Base-by-base conservation (phyloP, 768 basidiomycete species). In the Gloeopeniophorella convolvens region DNA sequence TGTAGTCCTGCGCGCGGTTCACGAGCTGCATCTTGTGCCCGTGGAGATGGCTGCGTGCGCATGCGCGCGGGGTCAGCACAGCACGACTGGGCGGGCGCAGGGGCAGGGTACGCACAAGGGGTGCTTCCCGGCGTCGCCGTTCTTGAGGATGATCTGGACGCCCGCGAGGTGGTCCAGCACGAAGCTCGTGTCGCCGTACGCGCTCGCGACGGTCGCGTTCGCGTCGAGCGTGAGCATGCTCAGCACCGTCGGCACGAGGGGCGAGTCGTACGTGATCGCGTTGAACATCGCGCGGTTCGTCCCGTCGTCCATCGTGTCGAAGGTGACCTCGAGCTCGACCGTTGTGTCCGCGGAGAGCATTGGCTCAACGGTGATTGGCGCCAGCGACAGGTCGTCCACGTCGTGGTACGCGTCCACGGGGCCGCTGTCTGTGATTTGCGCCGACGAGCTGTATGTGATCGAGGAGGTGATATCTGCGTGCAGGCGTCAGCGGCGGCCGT, bases 1-100 rank as follows among this genome's bases (percentile, higher is more conserved):
- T 79, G 58, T 82, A 90, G 62, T 94, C 77, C 46, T 72, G 58
- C 2, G 80, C 76, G 46, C 85, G 82, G 48, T 79, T 74, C 18
- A 95, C 82, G 54, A 98, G 76, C 70, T 87, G 84, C 69, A 83
- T 77, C 60, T 84, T 83, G 71, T 95, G 89, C 0, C 93, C 93
- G 66, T 95, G 92, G 47, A 94, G 66, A 65, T 96, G 92, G 79
- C 91, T 92, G 44, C 5, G 18, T 11, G 28, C 11, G 20, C 15
- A 41, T 56, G 37, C 56, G 48, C 31, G 26, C 11, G 35, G 3
- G 23, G 5, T 7, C 3, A 11, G 9, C 30, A 13, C 26, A 15
- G 5, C 48, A n/a, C 20, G 13, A 26, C 20, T 13, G 16, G 18
- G 37, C 57, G 59, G n/a, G 40, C 49, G 28, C 20, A 42, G 44